Base-by-base conservation (phyloP, 164 flowering plant species). In the Nelumbo lutea region DNA sequence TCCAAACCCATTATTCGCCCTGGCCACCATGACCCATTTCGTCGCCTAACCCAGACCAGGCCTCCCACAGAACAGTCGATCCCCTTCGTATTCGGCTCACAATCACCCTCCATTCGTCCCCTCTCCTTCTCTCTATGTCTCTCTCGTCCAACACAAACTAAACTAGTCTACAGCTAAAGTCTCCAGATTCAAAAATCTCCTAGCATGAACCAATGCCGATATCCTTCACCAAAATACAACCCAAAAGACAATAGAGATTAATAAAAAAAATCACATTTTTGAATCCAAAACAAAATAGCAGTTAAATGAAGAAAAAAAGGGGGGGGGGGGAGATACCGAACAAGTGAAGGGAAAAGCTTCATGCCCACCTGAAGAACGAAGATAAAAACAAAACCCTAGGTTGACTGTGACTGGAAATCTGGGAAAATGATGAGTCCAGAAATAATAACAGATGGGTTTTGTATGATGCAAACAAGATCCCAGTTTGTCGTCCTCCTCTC, bases 11-110 rank as follows among this genome's bases (percentile, higher is more conserved):
- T 62, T 43, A 90, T 87, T 79, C 85, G 80, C n/a, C 97, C 98
- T 3, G 98, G 98, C 98, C 98, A 94, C 98, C 98, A 94, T 4
- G 93, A 86, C 76, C 98, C 98, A 67, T 94, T 94, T 50, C 92
- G 68, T 42, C 98, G 80, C 58, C 89, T 85, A 60, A 94, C 92
- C 98, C 98, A 94, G 52, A 94, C 96, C 71, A 94, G 75, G 52
- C 83, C 85, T 4, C 97, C 96, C 14, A 83, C 93, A 3, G 82
- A 69, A 27, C 83, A 75, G 69, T 87, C 89, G 63, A 91, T 81
- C 69, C 52, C 75, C 55, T 79, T 85, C 42, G 27, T 61, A 57
- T 68, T 79, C 14, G 63, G 56, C 67, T 81, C 87, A 45, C 74
- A 74, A 68, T 82, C 70, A 77, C 86, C 83, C 57, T 81, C 87